Conservation (phyloP, 352 stramenopile genomes). For the Phytophthora cajani region DNA sequence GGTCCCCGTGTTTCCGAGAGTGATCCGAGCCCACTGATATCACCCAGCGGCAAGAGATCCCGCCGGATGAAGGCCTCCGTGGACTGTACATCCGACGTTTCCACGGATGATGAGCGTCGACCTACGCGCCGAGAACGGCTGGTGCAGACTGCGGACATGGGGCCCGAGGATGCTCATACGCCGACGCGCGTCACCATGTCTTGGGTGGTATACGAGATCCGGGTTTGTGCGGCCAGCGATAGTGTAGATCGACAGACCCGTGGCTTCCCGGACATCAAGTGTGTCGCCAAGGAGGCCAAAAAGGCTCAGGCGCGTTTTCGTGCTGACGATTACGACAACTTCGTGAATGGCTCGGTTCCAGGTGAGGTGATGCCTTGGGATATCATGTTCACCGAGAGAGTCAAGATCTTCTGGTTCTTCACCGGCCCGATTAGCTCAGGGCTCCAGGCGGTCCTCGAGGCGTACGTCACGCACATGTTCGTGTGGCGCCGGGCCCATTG, state of each 20-base stretch:
- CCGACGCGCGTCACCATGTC: not conserved
- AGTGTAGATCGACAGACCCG: not conserved
- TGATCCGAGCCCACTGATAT: not conserved
- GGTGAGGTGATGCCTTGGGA: not conserved
- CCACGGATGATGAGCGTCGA: not conserved
- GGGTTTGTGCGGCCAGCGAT: not conserved
- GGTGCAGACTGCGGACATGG: not conserved
- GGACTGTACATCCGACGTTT: not conserved
- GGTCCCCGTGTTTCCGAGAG: not conserved
- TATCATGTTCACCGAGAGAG: not conserved
- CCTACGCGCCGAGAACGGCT: not conserved
- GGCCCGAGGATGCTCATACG: not conserved
- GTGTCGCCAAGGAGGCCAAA: not conserved
- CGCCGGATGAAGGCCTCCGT: not conserved
- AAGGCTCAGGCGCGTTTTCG: not conserved
- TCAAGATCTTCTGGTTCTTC: not conserved
- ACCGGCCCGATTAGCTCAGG: not conserved
- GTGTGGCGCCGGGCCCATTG: not conserved
- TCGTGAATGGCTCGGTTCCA: not conserved
- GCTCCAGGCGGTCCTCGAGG: not conserved
- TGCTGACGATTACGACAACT: not conserved
- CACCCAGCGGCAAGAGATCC: not conserved
- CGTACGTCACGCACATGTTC: not conserved
- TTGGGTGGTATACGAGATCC: not conserved
- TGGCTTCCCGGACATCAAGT: constrained; percentile 1